Percentiles rank a stretch among this genome's conserved stretches.
Conservation (phyloP, 1,139 yeast genomes). For the Debaryomyces singareniensis region DNA sequence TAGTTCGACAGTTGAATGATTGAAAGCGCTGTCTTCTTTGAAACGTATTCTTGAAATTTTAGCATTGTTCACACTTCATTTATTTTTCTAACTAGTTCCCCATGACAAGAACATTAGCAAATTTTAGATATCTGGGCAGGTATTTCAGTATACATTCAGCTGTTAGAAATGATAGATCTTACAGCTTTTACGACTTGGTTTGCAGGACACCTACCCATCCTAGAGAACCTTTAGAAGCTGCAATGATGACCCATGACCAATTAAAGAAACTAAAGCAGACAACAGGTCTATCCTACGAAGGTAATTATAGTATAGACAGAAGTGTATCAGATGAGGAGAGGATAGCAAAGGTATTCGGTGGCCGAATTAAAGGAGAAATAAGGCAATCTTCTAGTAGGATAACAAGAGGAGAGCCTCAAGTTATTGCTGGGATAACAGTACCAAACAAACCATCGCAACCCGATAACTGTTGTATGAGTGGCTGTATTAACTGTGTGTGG, state of each 20-base stretch:
- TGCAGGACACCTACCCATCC: conserved; percentile 29
- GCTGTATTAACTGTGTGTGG: conserved; percentile 97
- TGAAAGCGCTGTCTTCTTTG: no score
- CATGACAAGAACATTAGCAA: no score
- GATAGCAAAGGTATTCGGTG: conserved; percentile 50
- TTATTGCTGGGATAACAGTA: conserved; percentile 68
- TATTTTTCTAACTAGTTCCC: no score
- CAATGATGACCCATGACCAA: conserved; percentile 18
- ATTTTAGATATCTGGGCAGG: no score
- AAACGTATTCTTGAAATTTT: no score
- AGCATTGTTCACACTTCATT: no score
- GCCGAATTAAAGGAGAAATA: conserved; percentile 50
- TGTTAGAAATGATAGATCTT: conserved; percentile 6
- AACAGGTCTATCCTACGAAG: conserved; percentile 34
- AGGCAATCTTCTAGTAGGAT: conserved; percentile 47
- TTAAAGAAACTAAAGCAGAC: conserved; percentile 13
- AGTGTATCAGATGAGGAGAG: conserved; percentile 41
- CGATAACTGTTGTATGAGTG: conserved; percentile 96
- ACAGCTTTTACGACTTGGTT: conserved; percentile 33
- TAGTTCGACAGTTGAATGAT: no score
- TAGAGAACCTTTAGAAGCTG: conserved; percentile 25
- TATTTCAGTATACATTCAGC: no score
- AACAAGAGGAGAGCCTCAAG: conserved; percentile 31
- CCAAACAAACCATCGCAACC: conserved; percentile 84
- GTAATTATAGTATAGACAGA: conserved; percentile 32